These are phyloP conservation scores for Clavispora phyllophila DNA, from an alignment of 805 yeast species.

Conservation along the genomic window DNA sequence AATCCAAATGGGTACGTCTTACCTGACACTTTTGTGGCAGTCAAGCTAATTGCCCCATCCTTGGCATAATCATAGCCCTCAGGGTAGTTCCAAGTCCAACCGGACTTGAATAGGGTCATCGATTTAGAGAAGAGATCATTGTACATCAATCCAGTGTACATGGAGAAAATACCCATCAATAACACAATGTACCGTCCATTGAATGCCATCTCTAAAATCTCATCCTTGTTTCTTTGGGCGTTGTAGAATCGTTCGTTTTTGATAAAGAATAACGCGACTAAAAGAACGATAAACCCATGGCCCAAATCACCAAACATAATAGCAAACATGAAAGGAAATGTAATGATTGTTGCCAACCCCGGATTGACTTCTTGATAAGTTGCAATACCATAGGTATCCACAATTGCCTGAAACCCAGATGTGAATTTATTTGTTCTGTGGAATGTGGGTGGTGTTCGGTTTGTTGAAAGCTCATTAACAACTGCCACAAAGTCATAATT, in stretches of 20 bases:
- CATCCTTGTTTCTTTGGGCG: slow-evolving; percentile 56
- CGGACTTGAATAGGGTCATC: slow-evolving; percentile 60
- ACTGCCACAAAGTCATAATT: slow-evolving; percentile 26
- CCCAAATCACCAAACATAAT: slow-evolving; percentile 83
- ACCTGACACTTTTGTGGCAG: slow-evolving; percentile 37
- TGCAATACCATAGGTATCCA: slow-evolving; percentile 76
- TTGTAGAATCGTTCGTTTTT: slow-evolving; percentile 49
- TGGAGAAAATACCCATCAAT: slow-evolving; percentile 67
- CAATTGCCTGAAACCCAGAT: slow-evolving; percentile 61
- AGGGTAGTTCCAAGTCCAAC: slow-evolving; percentile 59
- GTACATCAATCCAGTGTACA: slow-evolving; percentile 70
- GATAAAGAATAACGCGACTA: slow-evolving; percentile 53
- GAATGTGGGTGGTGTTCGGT: slow-evolving; percentile 66
- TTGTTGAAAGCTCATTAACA: slow-evolving; percentile 58
- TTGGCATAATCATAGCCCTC: slow-evolving; percentile 35
- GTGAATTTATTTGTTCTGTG: slow-evolving; percentile 69
- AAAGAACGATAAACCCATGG: slow-evolving; percentile 60
- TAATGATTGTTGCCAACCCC: slow-evolving; percentile 66
- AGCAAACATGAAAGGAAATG: slow-evolving; percentile 80
- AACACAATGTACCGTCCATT: slow-evolving; percentile 65
- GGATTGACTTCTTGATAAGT: slow-evolving; percentile 73
- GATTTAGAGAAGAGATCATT: slow-evolving; percentile 70
- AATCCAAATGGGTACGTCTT: slow-evolving; percentile 60
- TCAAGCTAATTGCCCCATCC: slow-evolving; percentile 28
- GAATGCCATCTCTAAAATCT: slow-evolving; percentile 73